Evolutionary conservation across 768 basidiomycete genomes (phyloP).

Genomic region (Lanmaoa pseudosensibilis): DNA sequence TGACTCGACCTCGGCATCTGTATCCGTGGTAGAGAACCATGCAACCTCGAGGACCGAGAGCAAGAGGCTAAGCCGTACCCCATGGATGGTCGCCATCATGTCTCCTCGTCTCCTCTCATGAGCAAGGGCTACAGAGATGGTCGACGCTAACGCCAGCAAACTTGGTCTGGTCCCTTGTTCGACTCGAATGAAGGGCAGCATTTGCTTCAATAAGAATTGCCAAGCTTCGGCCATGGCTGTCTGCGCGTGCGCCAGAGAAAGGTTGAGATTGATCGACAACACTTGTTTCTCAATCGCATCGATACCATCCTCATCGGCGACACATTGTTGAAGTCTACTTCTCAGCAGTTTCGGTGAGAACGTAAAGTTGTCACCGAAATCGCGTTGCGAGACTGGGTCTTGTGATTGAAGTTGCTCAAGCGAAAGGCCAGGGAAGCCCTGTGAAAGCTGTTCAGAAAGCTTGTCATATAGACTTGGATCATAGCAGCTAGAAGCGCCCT

Average conservation of each 20-base stretch:
- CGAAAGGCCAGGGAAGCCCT: conserved; percentile 56
- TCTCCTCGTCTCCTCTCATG: conserved; percentile 72
- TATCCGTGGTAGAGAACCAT: conserved; percentile 67
- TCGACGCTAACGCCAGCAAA: conserved; percentile 56
- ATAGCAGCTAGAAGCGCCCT: conserved; percentile 71
- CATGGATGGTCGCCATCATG: conserved; percentile 82
- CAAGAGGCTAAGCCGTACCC: conserved; percentile 69
- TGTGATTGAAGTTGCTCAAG: conserved; percentile 65
- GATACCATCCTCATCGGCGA: conserved; percentile 36
- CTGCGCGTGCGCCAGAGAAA: conserved; percentile 82
- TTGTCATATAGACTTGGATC: conserved; percentile 70
- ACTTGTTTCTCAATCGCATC: conserved; percentile 58
- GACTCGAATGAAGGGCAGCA: conserved; percentile 62
- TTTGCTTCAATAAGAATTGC: conserved; percentile 67
- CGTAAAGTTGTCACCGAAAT: conserved; percentile 77
- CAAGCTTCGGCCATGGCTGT: conserved; percentile 73
- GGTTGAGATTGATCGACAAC: conserved; percentile 79
- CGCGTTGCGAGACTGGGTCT: conserved; percentile 63
- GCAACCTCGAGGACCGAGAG: conserved; percentile 76
- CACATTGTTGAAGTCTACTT: conserved; percentile 51
- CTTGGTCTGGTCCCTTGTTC: conserved; percentile 55
- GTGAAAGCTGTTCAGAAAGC: conserved; percentile 49
- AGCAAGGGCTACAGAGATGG: conserved; percentile 66
- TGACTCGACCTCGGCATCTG: conserved; percentile 50
- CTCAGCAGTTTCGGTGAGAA: conserved; percentile 65